phyloP scores from a whole-genome alignment of 2,329 filamentous ascomycete genomes.

The Cytospora chrysosperma region DNA sequence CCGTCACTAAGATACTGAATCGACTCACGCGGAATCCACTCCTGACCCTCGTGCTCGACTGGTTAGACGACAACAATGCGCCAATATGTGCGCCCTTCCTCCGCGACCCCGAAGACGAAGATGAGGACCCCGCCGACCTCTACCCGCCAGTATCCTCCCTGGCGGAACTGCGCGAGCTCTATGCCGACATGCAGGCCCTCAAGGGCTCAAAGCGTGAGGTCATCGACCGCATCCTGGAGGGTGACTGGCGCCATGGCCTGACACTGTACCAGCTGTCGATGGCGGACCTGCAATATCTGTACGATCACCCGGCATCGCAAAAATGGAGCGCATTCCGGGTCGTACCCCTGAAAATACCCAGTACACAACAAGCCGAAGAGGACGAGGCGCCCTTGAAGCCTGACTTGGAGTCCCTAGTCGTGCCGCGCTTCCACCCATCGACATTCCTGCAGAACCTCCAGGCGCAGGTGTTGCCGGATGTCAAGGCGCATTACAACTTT shows the following conservation, averaged over 20 bases:
- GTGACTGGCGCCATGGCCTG: constrained; percentile 67
- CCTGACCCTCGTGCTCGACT: constrained; percentile 70
- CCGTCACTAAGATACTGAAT: constrained; percentile 64
- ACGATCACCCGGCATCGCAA: constrained; percentile 62
- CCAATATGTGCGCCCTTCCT: constrained; percentile 60
- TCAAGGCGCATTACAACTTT: constrained; percentile 82
- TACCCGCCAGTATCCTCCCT: constrained; percentile 67
- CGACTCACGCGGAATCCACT: constrained; percentile 72
- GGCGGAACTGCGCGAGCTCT: constrained; percentile 65
- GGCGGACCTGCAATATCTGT: constrained; percentile 65
- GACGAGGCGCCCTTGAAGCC: constrained; percentile 42
- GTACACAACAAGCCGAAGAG: constrained; percentile 29
- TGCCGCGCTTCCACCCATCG: constrained; percentile 76
- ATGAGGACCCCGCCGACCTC: constrained; percentile 57
- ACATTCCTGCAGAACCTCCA: constrained; percentile 78
- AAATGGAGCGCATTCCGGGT: constrained; percentile 65
- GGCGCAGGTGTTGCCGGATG: constrained; percentile 69
- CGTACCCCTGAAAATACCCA: constrained; percentile 47
- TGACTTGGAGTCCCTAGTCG: constrained; percentile 46
- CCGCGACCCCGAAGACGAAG: constrained; percentile 42
- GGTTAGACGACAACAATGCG: constrained; percentile 69
- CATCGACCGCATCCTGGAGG: constrained; percentile 61
- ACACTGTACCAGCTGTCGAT: constrained; percentile 67
- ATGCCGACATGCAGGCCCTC: constrained; percentile 57
- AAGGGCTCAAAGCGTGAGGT: constrained; percentile 64